Conservation (phyloP, 2,329 filamentous ascomycete genomes). For the Alternaria sp. region DNA sequence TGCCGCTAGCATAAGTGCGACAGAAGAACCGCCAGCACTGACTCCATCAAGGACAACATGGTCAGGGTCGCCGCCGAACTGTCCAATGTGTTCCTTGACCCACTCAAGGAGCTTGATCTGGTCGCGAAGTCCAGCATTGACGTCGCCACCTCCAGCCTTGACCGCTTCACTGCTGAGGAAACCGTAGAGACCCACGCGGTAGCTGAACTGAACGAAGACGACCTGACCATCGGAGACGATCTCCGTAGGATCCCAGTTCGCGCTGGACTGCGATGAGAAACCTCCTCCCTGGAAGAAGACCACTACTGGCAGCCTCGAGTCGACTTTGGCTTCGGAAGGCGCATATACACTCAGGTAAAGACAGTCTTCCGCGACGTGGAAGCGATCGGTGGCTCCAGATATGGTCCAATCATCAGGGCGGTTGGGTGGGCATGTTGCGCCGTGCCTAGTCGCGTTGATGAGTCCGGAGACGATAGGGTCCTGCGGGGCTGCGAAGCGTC, state of each 20-base stretch:
- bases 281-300: slow-evolving; percentile 60
- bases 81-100: slow-evolving; percentile 68
- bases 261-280: slow-evolving; percentile 55
- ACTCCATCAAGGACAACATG: slow-evolving; percentile 73
- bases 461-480: slow-evolving; percentile 32
- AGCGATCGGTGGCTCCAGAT: slow-evolving; percentile 13
- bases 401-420: slow-evolving; percentile 30
- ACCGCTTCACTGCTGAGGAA: slow-evolving; percentile 70
- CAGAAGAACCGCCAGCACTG: slow-evolving; percentile 65
- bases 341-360: slow-evolving; percentile 71
- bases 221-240: slow-evolving; percentile 68
- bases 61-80: slow-evolving; percentile 72
- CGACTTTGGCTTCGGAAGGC: slow-evolving; percentile 58
- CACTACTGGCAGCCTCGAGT: slow-evolving; percentile 68
- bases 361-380: slow-evolving; percentile 65
- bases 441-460: slow-evolving; percentile 31
- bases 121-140: slow-evolving; percentile 75
- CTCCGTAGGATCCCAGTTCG: slow-evolving; percentile 65
- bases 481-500: slow-evolving; percentile 70
- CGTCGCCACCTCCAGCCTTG: slow-evolving; percentile 52
- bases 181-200: slow-evolving; percentile 75
- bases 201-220: slow-evolving; percentile 75
- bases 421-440: slow-evolving; percentile 44
- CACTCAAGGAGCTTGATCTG: slow-evolving; percentile 73
- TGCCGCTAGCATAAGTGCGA: slow-evolving; percentile 43